Evolutionary conservation across 345 rosid species (phyloP).

Genomic region (Gossypium mustelinum): DNA sequence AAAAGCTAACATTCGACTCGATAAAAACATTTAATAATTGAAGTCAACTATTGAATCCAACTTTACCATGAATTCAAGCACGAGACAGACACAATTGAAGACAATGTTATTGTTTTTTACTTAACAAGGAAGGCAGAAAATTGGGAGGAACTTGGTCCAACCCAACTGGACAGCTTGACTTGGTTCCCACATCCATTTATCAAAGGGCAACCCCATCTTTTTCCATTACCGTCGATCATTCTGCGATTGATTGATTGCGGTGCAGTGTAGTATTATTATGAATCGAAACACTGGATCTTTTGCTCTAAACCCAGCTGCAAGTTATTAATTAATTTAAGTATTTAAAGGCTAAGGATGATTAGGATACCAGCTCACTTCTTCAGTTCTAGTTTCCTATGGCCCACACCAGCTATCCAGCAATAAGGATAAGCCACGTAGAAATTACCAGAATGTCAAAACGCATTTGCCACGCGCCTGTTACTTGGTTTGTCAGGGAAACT

Average conservation of each 20-base stretch:
- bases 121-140: slow-evolving; percentile 4
- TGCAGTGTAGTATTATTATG: background rate
- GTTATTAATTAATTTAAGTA: background rate
- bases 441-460: background rate
- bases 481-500: background rate
- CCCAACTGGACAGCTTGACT: slow-evolving; percentile 3
- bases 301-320: background rate
- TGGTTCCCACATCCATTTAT: background rate
- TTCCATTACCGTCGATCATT: background rate
- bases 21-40: background rate
- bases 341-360: background rate
- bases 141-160: background rate
- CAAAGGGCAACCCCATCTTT: too few relatives aligned
- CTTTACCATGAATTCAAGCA: background rate
- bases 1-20: background rate
- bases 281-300: background rate
- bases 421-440: background rate
- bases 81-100: background rate
- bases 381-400: background rate
- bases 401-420: background rate
- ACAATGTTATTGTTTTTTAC: background rate
- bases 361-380: background rate
- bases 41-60: background rate
- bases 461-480: background rate
- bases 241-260: background rate